Base-by-base conservation (phyloP, 192 early-diverging fungal genomes). In the Linnemannia hyalina region DNA sequence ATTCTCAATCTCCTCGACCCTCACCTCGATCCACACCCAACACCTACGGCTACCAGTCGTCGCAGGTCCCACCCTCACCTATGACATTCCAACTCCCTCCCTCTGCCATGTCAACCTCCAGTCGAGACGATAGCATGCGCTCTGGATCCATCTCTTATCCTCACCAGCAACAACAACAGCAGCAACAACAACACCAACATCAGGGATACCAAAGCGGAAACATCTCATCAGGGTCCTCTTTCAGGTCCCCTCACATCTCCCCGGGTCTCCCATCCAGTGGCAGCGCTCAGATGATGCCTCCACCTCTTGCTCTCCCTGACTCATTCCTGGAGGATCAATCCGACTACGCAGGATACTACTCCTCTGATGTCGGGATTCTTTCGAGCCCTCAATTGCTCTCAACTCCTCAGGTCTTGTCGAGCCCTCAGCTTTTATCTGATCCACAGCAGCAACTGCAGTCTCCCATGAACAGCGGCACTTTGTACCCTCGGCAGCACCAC, bases 291-390 rank as follows among this genome's bases (percentile, higher is more conserved):
- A 44, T 11, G 16, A n/a, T 86, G 29, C 84, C 77, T 8, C 81
- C 83, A 32, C 84, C 84, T 40, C 69, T 86, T 72, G n/a, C 79
- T 1, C 52, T 86, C 42, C 84, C 84, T 29, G 79, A 80, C 16
- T 78, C 78, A 8, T 86, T 86, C 26, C 47, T 86, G 42, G 84
- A 81, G 35, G 84, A 86, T 68, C 84, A 80, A 70, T 73, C 35
- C 0, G 84, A 81, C 70, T 86, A 86, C 22, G 84, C 84, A 46
- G 84, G 75, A 46, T 86, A 86, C 52, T 86, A 86, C 26, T 13
- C 81, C 9, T 86, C 84, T n/a, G 84, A 86, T 71, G 84, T 86
- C 18, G 84, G 84, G 13, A 73, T 80, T 49, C 32, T 86, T 6
- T 80, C 84, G 6, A 80, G 73, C 8, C 73, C 73, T 36, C 82